Evolutionary conservation across 2,329 filamentous ascomycete genomes (phyloP), one percentile per base, ranked within the genome.

Genomic region (Neofusicoccum ribis): DNA sequence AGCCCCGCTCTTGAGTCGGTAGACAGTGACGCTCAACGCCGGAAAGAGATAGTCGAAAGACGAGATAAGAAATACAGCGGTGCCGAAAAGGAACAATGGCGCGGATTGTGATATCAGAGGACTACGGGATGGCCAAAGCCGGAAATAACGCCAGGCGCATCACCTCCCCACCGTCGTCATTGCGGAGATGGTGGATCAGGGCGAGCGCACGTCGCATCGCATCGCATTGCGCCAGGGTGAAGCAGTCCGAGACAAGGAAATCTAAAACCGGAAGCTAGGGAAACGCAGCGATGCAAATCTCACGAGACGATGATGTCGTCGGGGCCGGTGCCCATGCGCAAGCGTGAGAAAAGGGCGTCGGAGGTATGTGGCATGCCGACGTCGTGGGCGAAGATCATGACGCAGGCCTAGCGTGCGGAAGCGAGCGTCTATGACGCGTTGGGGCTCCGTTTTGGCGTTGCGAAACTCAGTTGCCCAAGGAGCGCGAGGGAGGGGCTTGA

Each of bases 351-450:
- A 37, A 52, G 56, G 41, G 43, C 56, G 41, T 47, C 56, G 43
- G 56, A 60, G 39, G 41, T 47, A 47, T 49, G 41, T 60, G 54
- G 54, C 41, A 44, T 51, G 39, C n/a, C 54, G 54, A 59, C 56
- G 56, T 60, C 56, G 56, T 60, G n/a, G 31, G 56, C 56, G 56
- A 43, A 60, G 56, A 60, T 60, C 56, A 60, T 60, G 56, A 60
- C 56, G 56, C 56, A 60, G 41, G 56, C 56, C 56, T 60, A 60
- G 56, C 56, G 56, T 46, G 41, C 34, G 27, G 56, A 60, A 60
- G 43, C 56, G 56, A 60, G 56, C 56, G 56, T 43, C 56, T 60
- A 47, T 60, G 56, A 60, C 56, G 56, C 56, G 56, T 47, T 47
- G 56, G 43, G 44, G 56, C 56, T 47, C 56, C 31, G 47, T 47